Evolutionary conservation across 805 yeast genomes (phyloP), one percentile per base, ranked within the genome.

Genomic region (Kregervanrija pseudodelftensis): DNA sequence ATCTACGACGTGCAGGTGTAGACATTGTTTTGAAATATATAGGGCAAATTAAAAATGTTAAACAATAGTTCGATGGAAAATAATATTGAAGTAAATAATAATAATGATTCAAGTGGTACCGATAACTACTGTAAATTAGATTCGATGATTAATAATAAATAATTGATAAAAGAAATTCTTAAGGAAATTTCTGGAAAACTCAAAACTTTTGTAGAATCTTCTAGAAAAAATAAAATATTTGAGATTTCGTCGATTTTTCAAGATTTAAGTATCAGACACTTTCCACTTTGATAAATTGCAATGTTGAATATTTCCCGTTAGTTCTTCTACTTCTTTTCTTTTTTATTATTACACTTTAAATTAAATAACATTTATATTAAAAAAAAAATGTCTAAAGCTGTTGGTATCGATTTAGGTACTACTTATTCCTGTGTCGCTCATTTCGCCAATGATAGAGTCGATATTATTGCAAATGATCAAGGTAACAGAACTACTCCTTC

Each of bases 401-500:
- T 82, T 51, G 88, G 90, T 69, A 82, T 82, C 63, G 90, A 82
- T 72, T 79, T 82, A 69, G 90, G 90, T 72, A 82, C 90, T 48
- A 88, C 95, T 48, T 88, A 88, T 75, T 88, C 96, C 42, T 89
- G 96, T 80, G 96, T 89, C 52, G 96, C 95, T 59, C 95, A 88
- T 64, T 88, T 88, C 76, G 76, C 88, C 60, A 85, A 85, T 64
- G 95, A 91, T 57, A 77, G 85, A 65, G 97, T 90, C 43, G 97
- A 90, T 72, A 90, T 89, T 68, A 85, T 89, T 65, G 96, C 97
- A 61, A 89, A 89, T 67, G 97, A 90, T 69, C 97, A 89, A 76
- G 97, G 97, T 81, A 89, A 89, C 80, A 87, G 97, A 78, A 89
- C 90, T 49, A 90, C 97, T 46, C 96, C 97, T 47, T 90, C 96